These are phyloP conservation scores for Magnaporthales sp. DNA, from an alignment of 2,329 filamentous ascomycete species.

Conservation along the genomic window DNA sequence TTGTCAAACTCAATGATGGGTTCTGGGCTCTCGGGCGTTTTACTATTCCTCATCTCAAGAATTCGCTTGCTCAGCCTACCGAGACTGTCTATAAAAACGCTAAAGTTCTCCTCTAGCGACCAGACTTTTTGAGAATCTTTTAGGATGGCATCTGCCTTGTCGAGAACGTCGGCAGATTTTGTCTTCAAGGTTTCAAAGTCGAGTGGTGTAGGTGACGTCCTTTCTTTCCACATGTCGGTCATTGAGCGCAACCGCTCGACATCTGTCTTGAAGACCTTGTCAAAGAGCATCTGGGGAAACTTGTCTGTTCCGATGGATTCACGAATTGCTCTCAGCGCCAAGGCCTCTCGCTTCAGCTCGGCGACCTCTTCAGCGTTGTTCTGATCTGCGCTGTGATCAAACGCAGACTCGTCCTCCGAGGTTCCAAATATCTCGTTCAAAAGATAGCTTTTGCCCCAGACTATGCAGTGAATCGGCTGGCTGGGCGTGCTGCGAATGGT, in stretches of 20 bases:
- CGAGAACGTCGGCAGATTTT: conserved; percentile 39
- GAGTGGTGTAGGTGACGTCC: conserved; percentile 65
- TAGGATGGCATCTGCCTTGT: conserved; percentile 44
- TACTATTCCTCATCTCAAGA: conserved; percentile 46
- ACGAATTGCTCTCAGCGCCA: conserved; percentile 75
- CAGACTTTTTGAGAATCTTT: conserved; percentile 67
- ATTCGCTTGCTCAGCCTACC: conserved; percentile 67
- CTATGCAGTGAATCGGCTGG: conserved; percentile 96
- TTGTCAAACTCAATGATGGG: conserved; percentile 87
- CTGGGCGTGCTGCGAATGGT: conserved; percentile 95
- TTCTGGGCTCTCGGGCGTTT: conserved; percentile 37
- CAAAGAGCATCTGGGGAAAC: conserved; percentile 74
- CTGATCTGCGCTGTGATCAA: conserved; percentile 71
- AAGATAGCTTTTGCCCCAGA: conserved; percentile 96
- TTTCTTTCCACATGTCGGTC: conserved; percentile 93
- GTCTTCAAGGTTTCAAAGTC: conserved; percentile 54
- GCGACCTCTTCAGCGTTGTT: conserved; percentile 84
- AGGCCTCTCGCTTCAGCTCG: conserved; percentile 75
- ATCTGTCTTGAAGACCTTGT: conserved; percentile 87
- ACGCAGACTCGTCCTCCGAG: conserved; percentile 74
- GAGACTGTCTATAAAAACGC: conserved; percentile 80
- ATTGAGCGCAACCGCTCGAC: conserved; percentile 75
- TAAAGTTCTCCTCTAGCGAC: conserved; percentile 75
- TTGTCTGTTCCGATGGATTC: conserved; percentile 68
- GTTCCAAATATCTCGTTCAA: conserved; percentile 90